Percentiles rank a stretch among this genome's conserved stretches.
Conservation (phyloP, 805 yeast species). For the Kluyveromyces starmeri region DNA sequence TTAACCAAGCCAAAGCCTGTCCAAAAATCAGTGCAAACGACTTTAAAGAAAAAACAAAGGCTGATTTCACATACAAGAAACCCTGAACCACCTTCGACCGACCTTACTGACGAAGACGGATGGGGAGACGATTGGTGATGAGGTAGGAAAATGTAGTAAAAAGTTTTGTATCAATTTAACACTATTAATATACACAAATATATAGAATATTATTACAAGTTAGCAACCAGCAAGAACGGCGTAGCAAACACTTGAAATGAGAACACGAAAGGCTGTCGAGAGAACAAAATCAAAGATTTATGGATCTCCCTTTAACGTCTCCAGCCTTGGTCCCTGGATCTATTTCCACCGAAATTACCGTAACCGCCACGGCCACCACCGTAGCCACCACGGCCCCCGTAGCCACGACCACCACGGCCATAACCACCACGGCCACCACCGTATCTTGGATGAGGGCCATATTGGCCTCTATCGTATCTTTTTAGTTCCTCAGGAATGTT, state of each 20-base stretch:
- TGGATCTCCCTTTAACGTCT: not conserved
- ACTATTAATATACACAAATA: slow-evolving; percentile 3
- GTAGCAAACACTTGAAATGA: not conserved
- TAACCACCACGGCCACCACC: slow-evolving; percentile 46
- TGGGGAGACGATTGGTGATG: slow-evolving; percentile 25
- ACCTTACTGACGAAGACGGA: slow-evolving; percentile 14
- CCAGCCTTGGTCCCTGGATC: slow-evolving; percentile 31
- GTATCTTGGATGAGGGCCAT: slow-evolving; percentile 53
- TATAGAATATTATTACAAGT: slow-evolving; percentile 3
- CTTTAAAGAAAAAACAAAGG: no score
- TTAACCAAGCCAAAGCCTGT: not conserved
- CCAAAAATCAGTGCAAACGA: no score
- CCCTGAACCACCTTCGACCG: not conserved
- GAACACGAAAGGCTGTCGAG: not conserved
- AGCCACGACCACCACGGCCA: slow-evolving; percentile 33
- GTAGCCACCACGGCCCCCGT: slow-evolving; percentile 30
- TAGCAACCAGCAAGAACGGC: not conserved
- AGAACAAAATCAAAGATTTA: not conserved
- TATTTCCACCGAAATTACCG: slow-evolving; percentile 27
- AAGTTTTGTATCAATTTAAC: slow-evolving; percentile 4
- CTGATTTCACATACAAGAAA: not conserved
- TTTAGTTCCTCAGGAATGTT: slow-evolving; percentile 71
- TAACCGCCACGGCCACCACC: slow-evolving; percentile 38
- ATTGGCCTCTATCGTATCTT: slow-evolving; percentile 66
- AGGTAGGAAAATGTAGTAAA: slow-evolving; percentile 6